These are phyloP conservation scores for Pythium periplocum DNA, from an alignment of 352 stramenopile genomes.

Conservation along the genomic window DNA sequence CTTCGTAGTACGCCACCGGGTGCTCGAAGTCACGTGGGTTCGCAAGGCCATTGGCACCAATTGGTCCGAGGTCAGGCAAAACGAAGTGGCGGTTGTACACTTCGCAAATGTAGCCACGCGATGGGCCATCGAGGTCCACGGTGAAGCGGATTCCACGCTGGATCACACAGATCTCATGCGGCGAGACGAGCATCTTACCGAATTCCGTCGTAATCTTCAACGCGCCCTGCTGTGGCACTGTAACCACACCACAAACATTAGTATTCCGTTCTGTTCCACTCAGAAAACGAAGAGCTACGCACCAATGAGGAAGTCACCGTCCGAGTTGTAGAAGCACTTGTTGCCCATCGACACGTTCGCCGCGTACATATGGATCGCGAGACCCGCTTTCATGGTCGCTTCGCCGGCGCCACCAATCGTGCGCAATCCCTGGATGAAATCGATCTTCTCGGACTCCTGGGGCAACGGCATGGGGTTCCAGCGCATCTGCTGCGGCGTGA, in stretches of 20 bases:
- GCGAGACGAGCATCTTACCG: slow-evolving; percentile 78
- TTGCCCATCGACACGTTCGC: slow-evolving; percentile 89
- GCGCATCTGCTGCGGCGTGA: slow-evolving; percentile 90
- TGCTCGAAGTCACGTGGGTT: slow-evolving; percentile 95
- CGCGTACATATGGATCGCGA: slow-evolving; percentile 94
- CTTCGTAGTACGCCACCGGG: slow-evolving; percentile 87
- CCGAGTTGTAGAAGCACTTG: slow-evolving; percentile 93
- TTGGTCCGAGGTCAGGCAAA: slow-evolving; percentile 93
- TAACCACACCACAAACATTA: too few species aligned
- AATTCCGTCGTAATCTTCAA: slow-evolving; percentile 94
- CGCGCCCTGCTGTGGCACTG: slow-evolving; percentile 86
- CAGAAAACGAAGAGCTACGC: too few species aligned
- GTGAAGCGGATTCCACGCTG: slow-evolving; percentile 93
- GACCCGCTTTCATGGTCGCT: slow-evolving; percentile 85
- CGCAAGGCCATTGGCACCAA: slow-evolving; percentile 95
- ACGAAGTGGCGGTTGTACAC: slow-evolving; percentile 95
- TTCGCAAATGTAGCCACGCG: slow-evolving; percentile 94
- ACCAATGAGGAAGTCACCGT: slow-evolving; percentile 91
- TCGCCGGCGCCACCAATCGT: slow-evolving; percentile 87
- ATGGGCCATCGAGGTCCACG: slow-evolving; percentile 78
- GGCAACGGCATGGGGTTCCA: slow-evolving; percentile 88
- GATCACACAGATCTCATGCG: slow-evolving; percentile 94
- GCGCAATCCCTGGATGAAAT: slow-evolving; percentile 88
- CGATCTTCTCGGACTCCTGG: slow-evolving; percentile 33
- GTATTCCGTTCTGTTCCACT: too few species aligned